Evolutionary conservation across 345 rosid species (phyloP).

Genomic region (Corymbia maculata): DNA sequence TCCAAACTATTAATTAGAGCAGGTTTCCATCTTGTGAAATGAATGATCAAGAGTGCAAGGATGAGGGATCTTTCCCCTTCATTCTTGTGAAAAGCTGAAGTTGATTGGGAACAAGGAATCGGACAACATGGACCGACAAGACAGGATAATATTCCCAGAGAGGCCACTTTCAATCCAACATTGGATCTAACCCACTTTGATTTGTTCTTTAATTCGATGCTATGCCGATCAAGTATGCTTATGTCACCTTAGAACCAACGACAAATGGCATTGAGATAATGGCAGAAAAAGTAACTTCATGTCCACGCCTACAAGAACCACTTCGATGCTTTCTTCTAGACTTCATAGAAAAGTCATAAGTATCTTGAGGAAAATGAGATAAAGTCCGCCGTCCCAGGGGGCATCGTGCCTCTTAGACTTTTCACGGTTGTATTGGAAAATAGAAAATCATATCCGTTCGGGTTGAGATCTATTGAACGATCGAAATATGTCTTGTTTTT

Average conservation of each 20-base stretch:
- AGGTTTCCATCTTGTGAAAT: not conserved
- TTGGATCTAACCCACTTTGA: not conserved
- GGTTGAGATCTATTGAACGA: not conserved
- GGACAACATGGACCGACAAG: not conserved
- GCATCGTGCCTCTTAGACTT: not conserved
- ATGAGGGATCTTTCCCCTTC: not conserved
- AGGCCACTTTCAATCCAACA: not conserved
- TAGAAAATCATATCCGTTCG: not conserved
- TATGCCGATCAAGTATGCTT: not conserved
- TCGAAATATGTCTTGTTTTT: not conserved
- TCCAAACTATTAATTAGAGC: not conserved
- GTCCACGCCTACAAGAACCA: not conserved
- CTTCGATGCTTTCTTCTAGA: not conserved
- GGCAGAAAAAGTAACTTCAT: not conserved
- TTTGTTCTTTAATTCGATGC: not conserved
- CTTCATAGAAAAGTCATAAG: not conserved
- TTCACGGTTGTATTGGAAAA: not conserved
- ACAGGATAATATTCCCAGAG: not conserved
- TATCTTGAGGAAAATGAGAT: not conserved
- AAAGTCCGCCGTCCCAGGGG: fast-evolving
- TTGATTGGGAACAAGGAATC: not conserved
- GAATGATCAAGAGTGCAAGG: not conserved
- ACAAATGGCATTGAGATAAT: not conserved
- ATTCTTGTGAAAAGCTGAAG: not conserved
- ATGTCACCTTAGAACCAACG: not conserved